phyloP scores from a whole-genome alignment of 352 stramenopile genomes.

The Phytophthora ohioensis region DNA sequence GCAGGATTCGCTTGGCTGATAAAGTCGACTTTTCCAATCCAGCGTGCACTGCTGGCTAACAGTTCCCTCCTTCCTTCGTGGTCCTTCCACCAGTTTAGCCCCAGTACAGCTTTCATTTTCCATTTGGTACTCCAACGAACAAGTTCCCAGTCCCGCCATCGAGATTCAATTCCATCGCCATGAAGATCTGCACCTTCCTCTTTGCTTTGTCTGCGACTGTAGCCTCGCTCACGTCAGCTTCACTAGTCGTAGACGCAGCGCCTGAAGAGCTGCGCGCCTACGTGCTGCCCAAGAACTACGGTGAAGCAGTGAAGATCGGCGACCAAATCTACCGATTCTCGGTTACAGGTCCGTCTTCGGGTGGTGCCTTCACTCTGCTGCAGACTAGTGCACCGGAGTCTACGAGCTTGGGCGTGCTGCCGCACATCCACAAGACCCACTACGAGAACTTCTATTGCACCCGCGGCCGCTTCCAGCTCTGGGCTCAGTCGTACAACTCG shows the following conservation, averaged over 20 bases:
- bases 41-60: neutral
- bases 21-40: conserved; percentile 16
- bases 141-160: conserved; percentile 8
- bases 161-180: neutral
- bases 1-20: neutral
- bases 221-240: conserved; percentile 26
- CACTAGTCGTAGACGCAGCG: conserved; percentile 53
- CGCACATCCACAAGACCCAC: conserved; percentile 65
- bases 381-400: conserved; percentile 61
- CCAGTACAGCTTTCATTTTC: conserved; percentile 17
- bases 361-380: conserved; percentile 48
- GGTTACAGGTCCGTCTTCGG: conserved; percentile 59
- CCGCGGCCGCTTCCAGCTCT: conserved; percentile 60
- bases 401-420: conserved; percentile 54
- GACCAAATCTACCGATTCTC: conserved; percentile 64
- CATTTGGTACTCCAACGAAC: conserved; percentile 13
- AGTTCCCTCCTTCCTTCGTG: neutral
- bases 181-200: conserved; percentile 40
- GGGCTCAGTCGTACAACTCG: conserved; percentile 45
- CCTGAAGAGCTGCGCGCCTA: conserved; percentile 55
- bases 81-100: neutral
- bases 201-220: conserved; percentile 24
- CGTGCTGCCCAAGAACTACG: conserved; percentile 58
- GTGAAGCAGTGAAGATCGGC: conserved; percentile 45
- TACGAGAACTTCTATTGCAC: conserved; percentile 74